phyloP scores from a whole-genome alignment of 257 asterid species.

The Solanum chilense region DNA sequence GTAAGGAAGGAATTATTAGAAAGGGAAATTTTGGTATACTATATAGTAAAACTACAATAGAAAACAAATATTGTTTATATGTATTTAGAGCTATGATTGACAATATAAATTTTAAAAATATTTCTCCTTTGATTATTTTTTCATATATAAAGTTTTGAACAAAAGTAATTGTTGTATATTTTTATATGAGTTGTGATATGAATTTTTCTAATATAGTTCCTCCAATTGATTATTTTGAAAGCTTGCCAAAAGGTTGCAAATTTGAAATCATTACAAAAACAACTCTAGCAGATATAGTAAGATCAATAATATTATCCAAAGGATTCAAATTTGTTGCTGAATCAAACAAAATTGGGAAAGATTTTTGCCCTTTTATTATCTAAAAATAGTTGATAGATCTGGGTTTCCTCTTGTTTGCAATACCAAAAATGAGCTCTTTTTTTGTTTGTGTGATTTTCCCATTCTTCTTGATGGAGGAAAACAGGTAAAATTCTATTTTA shows the following conservation, averaged over 20 bases:
- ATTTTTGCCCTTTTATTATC: not conserved
- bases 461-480: not conserved
- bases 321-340: slow-evolving; percentile 10
- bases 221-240: no score
- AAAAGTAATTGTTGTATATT: not conserved
- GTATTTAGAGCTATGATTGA: not conserved
- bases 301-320: not conserved
- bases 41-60: not conserved
- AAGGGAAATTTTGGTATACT: not conserved
- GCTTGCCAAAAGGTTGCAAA: not conserved
- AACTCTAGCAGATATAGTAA: not conserved
- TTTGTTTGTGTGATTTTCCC: no score
- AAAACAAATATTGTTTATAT: not conserved
- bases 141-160: not conserved
- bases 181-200: not conserved
- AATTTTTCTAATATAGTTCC: not conserved
- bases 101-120: not conserved
- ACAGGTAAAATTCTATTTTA: no score
- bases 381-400: no score
- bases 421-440: no score
- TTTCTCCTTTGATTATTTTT: not conserved
- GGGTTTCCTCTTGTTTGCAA: no score
- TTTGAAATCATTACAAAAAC: not conserved
- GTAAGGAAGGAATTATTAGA: no score
- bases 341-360: slow-evolving; percentile 21